Conservation (phyloP, 2,329 filamentous ascomycete species). For the Clarireedia hainanense region DNA sequence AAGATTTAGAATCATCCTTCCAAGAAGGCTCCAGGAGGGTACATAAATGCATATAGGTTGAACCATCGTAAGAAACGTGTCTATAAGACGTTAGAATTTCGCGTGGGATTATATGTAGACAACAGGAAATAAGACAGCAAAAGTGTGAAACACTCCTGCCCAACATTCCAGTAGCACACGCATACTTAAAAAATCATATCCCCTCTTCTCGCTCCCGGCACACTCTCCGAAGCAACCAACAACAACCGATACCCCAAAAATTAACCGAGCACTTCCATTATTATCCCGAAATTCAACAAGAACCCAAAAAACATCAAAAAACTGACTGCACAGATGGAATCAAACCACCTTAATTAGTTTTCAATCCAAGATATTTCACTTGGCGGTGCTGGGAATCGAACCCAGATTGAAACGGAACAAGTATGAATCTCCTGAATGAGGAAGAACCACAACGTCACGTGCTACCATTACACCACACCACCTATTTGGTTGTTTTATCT, state of each 20-base stretch:
- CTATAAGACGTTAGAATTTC: too few relatives aligned
- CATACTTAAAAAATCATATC: too few relatives aligned
- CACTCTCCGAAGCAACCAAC: neutral
- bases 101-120: too few relatives aligned
- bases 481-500: neutral
- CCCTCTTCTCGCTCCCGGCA: neutral
- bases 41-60: too few relatives aligned
- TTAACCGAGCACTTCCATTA: neutral
- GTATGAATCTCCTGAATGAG: conserved; percentile 12
- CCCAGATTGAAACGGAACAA: conserved; percentile 28
- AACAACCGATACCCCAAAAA: neutral
- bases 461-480: conserved; percentile 26
- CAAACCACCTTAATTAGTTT: conserved; percentile 19
- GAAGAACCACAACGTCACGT: conserved; percentile 28
- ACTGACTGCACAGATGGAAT: neutral
- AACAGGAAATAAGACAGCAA: too few relatives aligned
- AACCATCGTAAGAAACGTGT: too few relatives aligned
- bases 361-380: conserved; percentile 18
- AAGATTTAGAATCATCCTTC: too few relatives aligned
- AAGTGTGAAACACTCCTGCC: too few relatives aligned
- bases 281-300: neutral
- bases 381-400: conserved; percentile 31
- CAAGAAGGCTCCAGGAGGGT: too few relatives aligned
- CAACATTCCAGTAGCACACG: too few relatives aligned
- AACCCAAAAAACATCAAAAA: neutral